Conservation (phyloP, 192 early-diverging fungal genomes). For the Phlyctochytrium arcticum region DNA sequence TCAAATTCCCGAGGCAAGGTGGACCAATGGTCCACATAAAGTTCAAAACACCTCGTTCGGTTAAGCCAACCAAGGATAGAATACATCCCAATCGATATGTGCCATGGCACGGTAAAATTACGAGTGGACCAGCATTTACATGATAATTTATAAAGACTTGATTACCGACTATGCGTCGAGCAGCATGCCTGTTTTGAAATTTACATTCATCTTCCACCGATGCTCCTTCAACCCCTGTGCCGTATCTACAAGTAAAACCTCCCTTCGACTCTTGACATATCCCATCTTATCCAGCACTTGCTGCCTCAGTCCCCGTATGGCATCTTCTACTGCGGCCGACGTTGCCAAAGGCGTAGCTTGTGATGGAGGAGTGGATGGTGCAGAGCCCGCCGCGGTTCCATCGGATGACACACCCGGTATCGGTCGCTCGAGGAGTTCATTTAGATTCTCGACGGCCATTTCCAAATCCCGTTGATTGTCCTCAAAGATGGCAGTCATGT, state of each 20-base stretch:
- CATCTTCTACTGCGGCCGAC: slow-evolving; percentile 34
- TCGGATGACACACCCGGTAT: slow-evolving; percentile 34
- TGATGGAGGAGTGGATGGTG: not conserved
- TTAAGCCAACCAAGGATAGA: too few species aligned
- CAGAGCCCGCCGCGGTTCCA: not conserved
- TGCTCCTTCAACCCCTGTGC: slow-evolving; percentile 78
- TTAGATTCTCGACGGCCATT: slow-evolving; percentile 93
- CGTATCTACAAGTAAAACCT: slow-evolving; percentile 88
- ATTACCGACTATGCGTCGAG: too few species aligned
- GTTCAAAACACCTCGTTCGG: too few species aligned
- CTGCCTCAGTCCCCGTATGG: slow-evolving; percentile 77
- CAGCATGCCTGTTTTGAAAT: slow-evolving; percentile 1
- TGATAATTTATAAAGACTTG: too few species aligned
- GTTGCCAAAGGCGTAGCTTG: not conserved
- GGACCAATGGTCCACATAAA: too few species aligned
- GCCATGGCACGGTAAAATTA: too few species aligned
- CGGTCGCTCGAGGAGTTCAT: slow-evolving; percentile 84
- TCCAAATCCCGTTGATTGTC: slow-evolving; percentile 98
- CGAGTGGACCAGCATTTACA: too few species aligned
- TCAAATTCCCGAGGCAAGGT: too few species aligned
- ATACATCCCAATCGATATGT: too few species aligned
- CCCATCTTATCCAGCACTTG: slow-evolving; percentile 89
- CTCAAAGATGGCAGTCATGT: slow-evolving; percentile 90
- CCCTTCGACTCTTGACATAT: slow-evolving; percentile 83
- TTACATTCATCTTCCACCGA: slow-evolving; percentile 65